phyloP scores from a whole-genome alignment of 768 basidiomycete species.

The Trametes sanguinea region DNA sequence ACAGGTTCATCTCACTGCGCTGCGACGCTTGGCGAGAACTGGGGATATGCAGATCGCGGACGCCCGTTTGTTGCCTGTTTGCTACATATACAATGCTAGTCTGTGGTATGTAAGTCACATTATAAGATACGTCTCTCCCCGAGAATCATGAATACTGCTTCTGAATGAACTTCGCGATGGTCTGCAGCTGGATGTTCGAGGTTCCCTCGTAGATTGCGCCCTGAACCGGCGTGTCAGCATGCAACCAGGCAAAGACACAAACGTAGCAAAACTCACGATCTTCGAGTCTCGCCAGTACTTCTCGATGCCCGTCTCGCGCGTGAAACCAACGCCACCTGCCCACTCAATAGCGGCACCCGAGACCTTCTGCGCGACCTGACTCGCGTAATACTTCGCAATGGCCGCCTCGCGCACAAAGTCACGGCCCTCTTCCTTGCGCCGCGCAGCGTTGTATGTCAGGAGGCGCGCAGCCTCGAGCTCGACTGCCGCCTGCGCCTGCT shows the following conservation, averaged over 20 bases:
- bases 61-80: too few species aligned
- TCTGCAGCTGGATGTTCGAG: constrained; percentile 97
- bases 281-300: constrained; percentile 97
- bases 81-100: neutral
- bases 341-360: constrained; percentile 92
- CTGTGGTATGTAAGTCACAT: neutral
- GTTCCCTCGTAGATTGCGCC: constrained; percentile 94
- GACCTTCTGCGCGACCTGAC: constrained; percentile 86
- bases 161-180: constrained; percentile 90
- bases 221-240: constrained; percentile 38
- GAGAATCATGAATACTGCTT: constrained; percentile 67
- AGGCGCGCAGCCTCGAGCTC: constrained; percentile 90
- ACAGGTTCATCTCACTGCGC: too few species aligned
- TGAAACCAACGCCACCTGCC: constrained; percentile 93
- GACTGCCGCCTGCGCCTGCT: constrained; percentile 87
- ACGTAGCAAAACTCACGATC: constrained; percentile 61
- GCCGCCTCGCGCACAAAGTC: constrained; percentile 92
- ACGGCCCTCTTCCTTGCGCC: constrained; percentile 89
- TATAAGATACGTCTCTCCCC: too few species aligned
- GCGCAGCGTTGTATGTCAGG: constrained; percentile 94
- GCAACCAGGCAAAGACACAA: neutral
- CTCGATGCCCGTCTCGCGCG: constrained; percentile 92
- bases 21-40: too few species aligned
- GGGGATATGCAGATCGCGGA: neutral
- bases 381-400: constrained; percentile 95